Evolutionary conservation across 805 yeast genomes (phyloP).

Genomic region (Hanseniaspora lindneri): DNA sequence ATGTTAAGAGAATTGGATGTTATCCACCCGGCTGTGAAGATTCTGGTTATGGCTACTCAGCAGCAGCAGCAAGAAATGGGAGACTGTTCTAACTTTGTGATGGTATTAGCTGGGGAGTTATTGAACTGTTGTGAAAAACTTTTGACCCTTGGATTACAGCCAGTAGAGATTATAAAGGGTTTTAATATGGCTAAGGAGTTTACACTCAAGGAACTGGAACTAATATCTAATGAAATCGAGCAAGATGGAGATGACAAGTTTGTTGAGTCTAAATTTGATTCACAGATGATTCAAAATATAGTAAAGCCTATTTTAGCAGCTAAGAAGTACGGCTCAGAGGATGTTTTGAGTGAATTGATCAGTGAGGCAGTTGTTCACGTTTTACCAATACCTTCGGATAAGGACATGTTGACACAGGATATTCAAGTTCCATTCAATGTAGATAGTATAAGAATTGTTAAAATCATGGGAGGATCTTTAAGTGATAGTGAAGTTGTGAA

Average conservation of each 20-base stretch:
- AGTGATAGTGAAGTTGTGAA: slow-evolving; percentile 65
- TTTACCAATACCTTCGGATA: slow-evolving; percentile 38
- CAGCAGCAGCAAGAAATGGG: slow-evolving; percentile 98
- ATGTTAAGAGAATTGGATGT: slow-evolving; percentile 87
- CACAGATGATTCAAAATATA: slow-evolving; percentile 52
- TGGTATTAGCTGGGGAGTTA: slow-evolving; percentile 86
- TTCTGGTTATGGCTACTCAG: slow-evolving; percentile 88
- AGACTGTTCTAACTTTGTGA: slow-evolving; percentile 84
- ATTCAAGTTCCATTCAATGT: slow-evolving; percentile 52
- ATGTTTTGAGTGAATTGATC: slow-evolving; percentile 60
- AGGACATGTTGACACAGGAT: slow-evolving; percentile 14
- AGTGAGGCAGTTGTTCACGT: slow-evolving; percentile 75
- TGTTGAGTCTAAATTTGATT: slow-evolving; percentile 36
- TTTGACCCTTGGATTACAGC: slow-evolving; percentile 70
- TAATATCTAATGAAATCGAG: slow-evolving; percentile 50
- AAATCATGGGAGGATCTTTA: slow-evolving; percentile 85
- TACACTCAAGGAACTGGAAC: slow-evolving; percentile 56
- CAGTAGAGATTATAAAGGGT: slow-evolving; percentile 89
- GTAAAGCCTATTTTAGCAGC: slow-evolving; percentile 83
- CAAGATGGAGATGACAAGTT: not conserved
- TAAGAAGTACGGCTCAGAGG: slow-evolving; percentile 85
- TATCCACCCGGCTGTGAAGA: slow-evolving; percentile 94
- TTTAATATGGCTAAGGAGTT: slow-evolving; percentile 74
- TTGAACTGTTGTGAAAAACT: slow-evolving; percentile 77
- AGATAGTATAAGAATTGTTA: slow-evolving; percentile 88